These are phyloP conservation scores for Dactylorhiza incarnata DNA, from an alignment of 106 monocot species.

Conservation along the genomic window DNA sequence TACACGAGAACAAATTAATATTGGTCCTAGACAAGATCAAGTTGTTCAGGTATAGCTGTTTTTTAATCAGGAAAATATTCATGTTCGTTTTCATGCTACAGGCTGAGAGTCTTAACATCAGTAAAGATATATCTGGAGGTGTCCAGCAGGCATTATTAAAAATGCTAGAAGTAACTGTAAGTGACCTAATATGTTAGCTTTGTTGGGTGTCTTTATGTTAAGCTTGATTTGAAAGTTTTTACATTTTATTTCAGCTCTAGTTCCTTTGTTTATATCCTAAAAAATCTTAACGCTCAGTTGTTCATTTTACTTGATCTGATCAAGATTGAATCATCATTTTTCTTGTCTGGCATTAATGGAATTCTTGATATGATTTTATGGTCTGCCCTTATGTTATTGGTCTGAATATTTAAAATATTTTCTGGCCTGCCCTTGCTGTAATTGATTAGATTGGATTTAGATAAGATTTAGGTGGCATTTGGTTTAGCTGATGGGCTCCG, in stretches of 20 bases:
- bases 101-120: conserved; percentile 72
- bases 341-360: background rate
- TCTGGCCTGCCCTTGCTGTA: too few species aligned
- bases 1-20: background rate
- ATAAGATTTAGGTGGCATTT: too few species aligned
- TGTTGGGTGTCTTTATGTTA: background rate
- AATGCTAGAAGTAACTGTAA: conserved; percentile 97
- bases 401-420: too few species aligned
- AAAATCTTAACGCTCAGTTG: background rate
- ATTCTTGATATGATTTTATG: background rate
- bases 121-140: conserved; percentile 96
- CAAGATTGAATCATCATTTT: background rate
- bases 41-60: background rate
- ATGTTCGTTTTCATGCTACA: conserved; percentile 18
- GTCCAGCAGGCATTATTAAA: conserved; percentile 94
- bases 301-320: background rate
- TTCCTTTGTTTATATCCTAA: background rate
- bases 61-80: background rate
- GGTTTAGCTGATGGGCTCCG: too few species aligned
- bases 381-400: too few species aligned
- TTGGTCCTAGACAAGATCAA: conserved; percentile 24
- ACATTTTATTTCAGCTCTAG: background rate
- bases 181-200: conserved; percentile 16
- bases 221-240: background rate
- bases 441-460: too few species aligned